Base-by-base conservation (phyloP, 768 basidiomycete genomes). In the Sutorius australiensis region DNA sequence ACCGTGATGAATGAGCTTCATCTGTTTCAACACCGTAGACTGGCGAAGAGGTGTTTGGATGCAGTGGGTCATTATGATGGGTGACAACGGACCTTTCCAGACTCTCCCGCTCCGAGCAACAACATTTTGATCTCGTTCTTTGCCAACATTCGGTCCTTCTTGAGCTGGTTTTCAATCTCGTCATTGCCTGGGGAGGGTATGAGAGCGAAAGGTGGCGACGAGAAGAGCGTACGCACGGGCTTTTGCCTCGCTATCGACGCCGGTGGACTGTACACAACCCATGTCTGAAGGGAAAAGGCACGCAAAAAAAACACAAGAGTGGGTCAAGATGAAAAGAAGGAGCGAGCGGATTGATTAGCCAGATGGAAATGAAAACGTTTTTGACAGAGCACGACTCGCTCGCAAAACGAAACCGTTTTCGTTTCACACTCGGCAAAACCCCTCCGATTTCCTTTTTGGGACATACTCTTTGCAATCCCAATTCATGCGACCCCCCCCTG, bases 121-220 rank as follows among this genome's bases (percentile, higher is more conserved):
- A 98, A 69, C 94, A 98, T 95, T 77, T 98, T 95, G 67, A 95
- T 92, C 71, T 94, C 92, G 63, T 93, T 94, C 78, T 91, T 92
- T 39, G 87, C 86, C 80, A 87, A 84, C 77, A 89, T 81, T 40
- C 87, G 75, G 75, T 95, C 93, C 63, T 84, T 78, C 78, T 88
- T 92, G 60, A 95, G 82, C 72, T 95, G 93, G 72, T 74, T 87
- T 77, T 95, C 93, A 59, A 95, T 95, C 77, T 89, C 91, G 64
- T 94, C 92, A 65, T 93, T 93, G 67, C 91, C 90, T 92, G 55
- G 6, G 12, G n/a, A 45, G 38, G 2, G 11, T 7, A n/a, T 21
- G 30, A 30, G 50, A 28, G 17, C 2, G 52, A 30, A 41, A 0
- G 19, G 21, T 2, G 31, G 11, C 17, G 31, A 16, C 0, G 32